Evolutionary conservation across 768 basidiomycete species (phyloP), one percentile per base, ranked within the genome.

Genomic region (Hericium alpestre): DNA sequence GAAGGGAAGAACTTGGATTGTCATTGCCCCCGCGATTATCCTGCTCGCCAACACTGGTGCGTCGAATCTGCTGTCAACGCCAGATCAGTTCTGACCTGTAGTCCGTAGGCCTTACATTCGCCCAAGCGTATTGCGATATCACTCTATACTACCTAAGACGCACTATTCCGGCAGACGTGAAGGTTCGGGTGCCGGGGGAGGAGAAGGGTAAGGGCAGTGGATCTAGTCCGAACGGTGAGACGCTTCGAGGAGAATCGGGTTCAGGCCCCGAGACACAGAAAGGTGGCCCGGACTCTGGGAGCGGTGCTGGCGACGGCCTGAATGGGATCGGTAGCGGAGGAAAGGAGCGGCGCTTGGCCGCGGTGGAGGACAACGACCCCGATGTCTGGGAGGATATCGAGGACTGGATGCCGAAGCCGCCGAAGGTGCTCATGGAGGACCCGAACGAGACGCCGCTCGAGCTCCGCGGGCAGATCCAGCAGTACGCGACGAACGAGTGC

Each of bases 401-500:
- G 22, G 61, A 67, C 22, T 78, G 75, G 75, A 76, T 81, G 61
- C 79, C 80, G 0, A 78, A 75, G 59, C 80, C 81, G 2, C 79
- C 80, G 1, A 80, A 80, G 63, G 76, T 82, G 2, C 67, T 80
- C 23, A 81, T 80, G 78, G 68, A 77, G 16, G 67, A 79, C 63
- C 71, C 75, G 0, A 61, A 73, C 15, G 69, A 67, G 5, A 63
- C 67, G 0, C 78, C 80, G 0, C 64, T 81, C 53, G 79, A 82
- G 60, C 58, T 81, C 25, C 74, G 70, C 18, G 76, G 82, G 1
- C 87, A 88, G 63, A 89, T 90, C 15, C 90, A 92, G 68, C 72
- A 87, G 13, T 90, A 90, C 66, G 84, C 85, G 4, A 80, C 83
- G 1, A 90, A 82, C 40, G 83, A 84, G 77, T 86, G 73, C 54